Percentiles rank a stretch among this genome's conserved stretches.
Evolutionary conservation across 2,329 filamentous ascomycete genomes (phyloP).

Genomic region (Hypoxylon sp.): DNA sequence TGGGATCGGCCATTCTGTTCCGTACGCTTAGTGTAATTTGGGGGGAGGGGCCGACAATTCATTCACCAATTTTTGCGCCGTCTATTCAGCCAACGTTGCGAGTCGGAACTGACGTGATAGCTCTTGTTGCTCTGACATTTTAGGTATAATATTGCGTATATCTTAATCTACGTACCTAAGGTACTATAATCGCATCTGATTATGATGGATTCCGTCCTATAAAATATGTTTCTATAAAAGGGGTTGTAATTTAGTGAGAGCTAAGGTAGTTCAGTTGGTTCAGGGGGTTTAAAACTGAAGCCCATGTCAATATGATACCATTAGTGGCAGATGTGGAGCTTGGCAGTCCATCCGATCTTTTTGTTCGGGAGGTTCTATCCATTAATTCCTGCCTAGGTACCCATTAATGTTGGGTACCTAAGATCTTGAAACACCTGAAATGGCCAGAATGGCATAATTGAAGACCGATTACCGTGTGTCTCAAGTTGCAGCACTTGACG

Average conservation of each 20-base stretch:
- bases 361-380: slow-evolving; percentile 17
- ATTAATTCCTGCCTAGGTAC: too few species aligned
- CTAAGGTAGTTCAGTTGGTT: neutral
- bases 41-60: too few species aligned
- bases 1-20: too few species aligned
- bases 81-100: too few species aligned
- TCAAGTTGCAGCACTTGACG: slow-evolving; percentile 23
- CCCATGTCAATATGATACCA: slow-evolving; percentile 2
- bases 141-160: too few species aligned
- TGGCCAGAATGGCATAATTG: slow-evolving; percentile 23
- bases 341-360: slow-evolving; percentile 27
- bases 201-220: neutral
- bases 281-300: neutral
- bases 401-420: slow-evolving; percentile 28
- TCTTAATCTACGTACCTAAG: too few species aligned
- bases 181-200: too few species aligned
- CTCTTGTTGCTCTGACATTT: too few species aligned
- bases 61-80: too few species aligned
- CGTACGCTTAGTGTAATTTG: too few species aligned
- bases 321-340: slow-evolving; percentile 16
- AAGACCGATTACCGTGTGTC: slow-evolving; percentile 34
- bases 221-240: neutral
- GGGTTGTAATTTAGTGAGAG: neutral
- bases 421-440: slow-evolving; percentile 29
- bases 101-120: too few species aligned